Evolutionary conservation across 2,329 filamentous ascomycete genomes (phyloP).

Genomic region (Colletotrichum navitas): DNA sequence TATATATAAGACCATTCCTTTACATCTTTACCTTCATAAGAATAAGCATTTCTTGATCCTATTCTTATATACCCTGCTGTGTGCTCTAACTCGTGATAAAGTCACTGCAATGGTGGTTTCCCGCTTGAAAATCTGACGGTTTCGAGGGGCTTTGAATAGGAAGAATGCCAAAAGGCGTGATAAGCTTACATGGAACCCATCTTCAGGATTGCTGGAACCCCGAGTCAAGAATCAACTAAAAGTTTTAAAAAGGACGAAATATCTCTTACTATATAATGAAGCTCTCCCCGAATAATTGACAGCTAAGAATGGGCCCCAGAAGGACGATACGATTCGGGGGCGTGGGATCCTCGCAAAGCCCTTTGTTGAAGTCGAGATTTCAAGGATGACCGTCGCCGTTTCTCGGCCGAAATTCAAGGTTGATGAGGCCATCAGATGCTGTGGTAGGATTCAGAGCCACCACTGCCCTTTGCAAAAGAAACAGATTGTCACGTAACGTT

Average conservation of each 20-base stretch:
- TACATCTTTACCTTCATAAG: too few relatives aligned
- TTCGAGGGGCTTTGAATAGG: slow-evolving; percentile 26
- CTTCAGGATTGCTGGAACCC: neutral
- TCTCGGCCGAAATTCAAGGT: neutral
- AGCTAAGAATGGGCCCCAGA: neutral
- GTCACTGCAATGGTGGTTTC: slow-evolving; percentile 39
- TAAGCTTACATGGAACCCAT: slow-evolving; percentile 22
- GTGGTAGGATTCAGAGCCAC: too few relatives aligned
- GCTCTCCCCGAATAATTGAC: neutral
- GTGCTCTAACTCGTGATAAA: too few relatives aligned
- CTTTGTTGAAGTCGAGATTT: neutral
- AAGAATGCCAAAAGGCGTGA: slow-evolving; percentile 32
- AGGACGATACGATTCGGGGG: too few relatives aligned
- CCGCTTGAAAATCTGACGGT: slow-evolving; percentile 41
- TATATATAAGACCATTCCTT: too few relatives aligned
- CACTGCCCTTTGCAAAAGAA: neutral
- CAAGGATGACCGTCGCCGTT: neutral
- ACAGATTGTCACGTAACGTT: neutral
- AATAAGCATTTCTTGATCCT: too few relatives aligned
- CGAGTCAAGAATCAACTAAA: neutral
- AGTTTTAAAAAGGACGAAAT: neutral
- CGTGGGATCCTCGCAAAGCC: neutral
- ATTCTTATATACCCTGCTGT: too few relatives aligned
- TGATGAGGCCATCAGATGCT: neutral
- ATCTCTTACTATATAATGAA: neutral